Percentiles rank a stretch among this genome's conserved stretches.
Evolutionary conservation across 2,329 filamentous ascomycete genomes (phyloP).

Genomic region (Knufia fluminis): DNA sequence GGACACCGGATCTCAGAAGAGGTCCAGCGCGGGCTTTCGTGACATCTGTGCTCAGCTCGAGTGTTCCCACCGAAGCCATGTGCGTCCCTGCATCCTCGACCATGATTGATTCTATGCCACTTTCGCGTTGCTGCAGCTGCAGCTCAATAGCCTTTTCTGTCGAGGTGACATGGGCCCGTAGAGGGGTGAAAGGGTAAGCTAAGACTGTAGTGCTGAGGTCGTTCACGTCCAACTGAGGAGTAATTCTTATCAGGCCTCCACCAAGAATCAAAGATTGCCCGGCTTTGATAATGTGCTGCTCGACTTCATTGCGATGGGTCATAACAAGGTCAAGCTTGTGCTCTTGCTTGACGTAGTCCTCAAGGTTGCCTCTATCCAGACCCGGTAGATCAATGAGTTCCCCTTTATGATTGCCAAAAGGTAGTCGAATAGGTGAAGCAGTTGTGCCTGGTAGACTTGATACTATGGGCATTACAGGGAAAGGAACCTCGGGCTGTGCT

Average conservation of each 20-base stretch:
- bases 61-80: constrained; percentile 63
- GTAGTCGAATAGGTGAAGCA: constrained; percentile 85
- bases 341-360: constrained; percentile 58
- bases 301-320: constrained; percentile 63
- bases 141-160: constrained; percentile 71
- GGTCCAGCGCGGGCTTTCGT: constrained; percentile 70
- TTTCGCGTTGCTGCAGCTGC: constrained; percentile 56
- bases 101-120: constrained; percentile 48
- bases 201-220: constrained; percentile 47
- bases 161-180: constrained; percentile 65
- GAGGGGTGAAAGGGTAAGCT: constrained; percentile 76
- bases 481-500: constrained; percentile 60
- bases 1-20: constrained; percentile 55
- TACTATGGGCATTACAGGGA: constrained; percentile 75
- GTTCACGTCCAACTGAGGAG: constrained; percentile 44
- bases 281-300: constrained; percentile 62
- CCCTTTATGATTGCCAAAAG: constrained; percentile 70
- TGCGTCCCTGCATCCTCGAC: constrained; percentile 34
- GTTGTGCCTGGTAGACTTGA: constrained; percentile 87
- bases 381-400: constrained; percentile 92
- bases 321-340: constrained; percentile 64
- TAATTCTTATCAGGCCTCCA: constrained; percentile 80
- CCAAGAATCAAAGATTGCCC: constrained; percentile 75
- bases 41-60: constrained; percentile 69
- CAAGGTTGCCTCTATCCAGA: constrained; percentile 63